Conservation (phyloP, 352 stramenopile genomes). For the Peronospora belbahrii region DNA sequence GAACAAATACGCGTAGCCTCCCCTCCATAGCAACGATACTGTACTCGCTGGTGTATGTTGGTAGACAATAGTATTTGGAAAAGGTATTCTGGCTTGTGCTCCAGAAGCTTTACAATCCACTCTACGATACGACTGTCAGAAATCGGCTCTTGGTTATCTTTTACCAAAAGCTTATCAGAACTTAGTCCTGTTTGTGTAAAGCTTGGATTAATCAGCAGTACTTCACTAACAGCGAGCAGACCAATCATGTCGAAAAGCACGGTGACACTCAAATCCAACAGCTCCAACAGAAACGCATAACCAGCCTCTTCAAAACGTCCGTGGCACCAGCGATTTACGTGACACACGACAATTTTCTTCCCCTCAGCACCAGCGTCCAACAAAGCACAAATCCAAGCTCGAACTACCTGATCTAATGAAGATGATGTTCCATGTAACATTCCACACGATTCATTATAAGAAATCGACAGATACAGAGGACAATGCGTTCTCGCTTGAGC, state of each 20-base stretch:
- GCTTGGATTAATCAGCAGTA: slow-evolving; percentile 32
- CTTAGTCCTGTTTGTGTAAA: neutral
- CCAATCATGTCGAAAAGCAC: slow-evolving; percentile 67
- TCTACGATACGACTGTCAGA: slow-evolving; percentile 34
- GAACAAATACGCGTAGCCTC: slow-evolving; percentile 57
- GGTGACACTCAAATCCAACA: slow-evolving; percentile 32
- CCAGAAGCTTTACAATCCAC: slow-evolving; percentile 31
- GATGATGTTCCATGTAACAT: neutral
- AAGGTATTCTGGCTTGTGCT: slow-evolving; percentile 15
- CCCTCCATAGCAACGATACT: slow-evolving; percentile 66
- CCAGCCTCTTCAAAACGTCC: slow-evolving; percentile 2
- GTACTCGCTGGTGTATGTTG: slow-evolving; percentile 52
- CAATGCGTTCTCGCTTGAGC: slow-evolving; percentile 42
- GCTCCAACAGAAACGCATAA: slow-evolving; percentile 29
- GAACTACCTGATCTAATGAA: slow-evolving; percentile 13
- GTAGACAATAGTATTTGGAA: slow-evolving; percentile 54
- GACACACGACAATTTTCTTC: slow-evolving; percentile 56
- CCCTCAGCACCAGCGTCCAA: slow-evolving; percentile 28
- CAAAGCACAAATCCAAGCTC: slow-evolving; percentile 33
- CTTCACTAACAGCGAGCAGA: slow-evolving; percentile 51
- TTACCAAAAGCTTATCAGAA: neutral
- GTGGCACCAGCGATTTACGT: slow-evolving; percentile 59
- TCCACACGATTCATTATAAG: slow-evolving; percentile 5
- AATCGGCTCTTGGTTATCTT: slow-evolving; percentile 23
- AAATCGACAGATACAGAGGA: slow-evolving; percentile 68